phyloP scores from a whole-genome alignment of 148 eudicot species.

The Fagopyrum tataricum region DNA sequence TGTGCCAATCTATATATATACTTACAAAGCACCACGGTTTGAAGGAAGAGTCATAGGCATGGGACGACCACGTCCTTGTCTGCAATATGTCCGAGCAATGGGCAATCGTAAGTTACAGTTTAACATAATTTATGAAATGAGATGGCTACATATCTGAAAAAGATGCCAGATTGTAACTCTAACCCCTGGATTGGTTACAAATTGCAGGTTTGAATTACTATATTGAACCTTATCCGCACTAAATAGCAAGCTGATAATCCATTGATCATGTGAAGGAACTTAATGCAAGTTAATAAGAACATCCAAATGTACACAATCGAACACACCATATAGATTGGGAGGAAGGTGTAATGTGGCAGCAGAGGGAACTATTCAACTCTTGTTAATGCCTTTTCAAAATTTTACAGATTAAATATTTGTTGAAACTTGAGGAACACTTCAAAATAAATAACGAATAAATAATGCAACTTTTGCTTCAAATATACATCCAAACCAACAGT shows the following conservation, averaged over 20 bases:
- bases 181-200: background rate
- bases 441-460: background rate
- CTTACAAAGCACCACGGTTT: conserved; percentile 16
- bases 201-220: background rate
- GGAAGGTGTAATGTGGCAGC: no score
- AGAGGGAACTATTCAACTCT: no score
- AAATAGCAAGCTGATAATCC: background rate
- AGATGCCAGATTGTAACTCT: background rate
- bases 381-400: no score
- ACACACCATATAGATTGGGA: no score
- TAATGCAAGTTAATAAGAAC: background rate
- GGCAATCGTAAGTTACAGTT: background rate
- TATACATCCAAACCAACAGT: background rate
- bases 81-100: background rate
- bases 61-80: background rate
- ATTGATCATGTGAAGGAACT: background rate
- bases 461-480: background rate
- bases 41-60: conserved; percentile 2
- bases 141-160: background rate
- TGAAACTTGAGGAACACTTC: background rate
- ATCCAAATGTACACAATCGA: background rate
- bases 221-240: background rate
- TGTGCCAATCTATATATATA: background rate
- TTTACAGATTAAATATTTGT: no score
- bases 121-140: background rate